Conservation (phyloP, 1,284 basidiomycete species). For the Malassezia sp. region DNA sequence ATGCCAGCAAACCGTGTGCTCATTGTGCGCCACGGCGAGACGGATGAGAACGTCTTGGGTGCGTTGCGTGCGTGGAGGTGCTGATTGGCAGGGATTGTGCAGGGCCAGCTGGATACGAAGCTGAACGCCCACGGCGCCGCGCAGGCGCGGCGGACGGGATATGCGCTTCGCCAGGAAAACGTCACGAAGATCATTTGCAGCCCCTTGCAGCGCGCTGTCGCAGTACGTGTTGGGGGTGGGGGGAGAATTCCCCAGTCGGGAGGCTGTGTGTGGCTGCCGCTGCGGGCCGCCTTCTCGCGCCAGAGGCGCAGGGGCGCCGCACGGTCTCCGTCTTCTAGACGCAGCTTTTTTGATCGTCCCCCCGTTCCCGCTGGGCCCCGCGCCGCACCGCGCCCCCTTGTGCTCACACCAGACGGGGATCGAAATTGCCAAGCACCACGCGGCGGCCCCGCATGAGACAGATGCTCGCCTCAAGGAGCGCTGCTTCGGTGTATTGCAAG, state of each 20-base stretch:
- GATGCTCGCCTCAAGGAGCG: constrained; percentile 38
- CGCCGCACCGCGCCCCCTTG: background rate
- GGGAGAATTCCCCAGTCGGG: no score
- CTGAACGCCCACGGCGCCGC: constrained; percentile 29
- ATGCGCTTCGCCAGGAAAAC: constrained; percentile 18
- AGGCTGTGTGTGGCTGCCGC: no score
- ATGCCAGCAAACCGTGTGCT: constrained; percentile 22
- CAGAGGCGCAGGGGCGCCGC: no score
- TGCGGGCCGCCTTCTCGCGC: no score
- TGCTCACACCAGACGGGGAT: constrained; percentile 13
- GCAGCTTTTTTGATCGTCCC: no score
- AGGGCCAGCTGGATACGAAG: constrained; percentile 41
- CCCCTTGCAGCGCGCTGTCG: constrained; percentile 25
- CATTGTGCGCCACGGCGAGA: constrained; percentile 42
- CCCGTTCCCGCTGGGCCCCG: background rate
- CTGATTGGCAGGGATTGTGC: constrained; percentile 31
- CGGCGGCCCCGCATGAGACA: constrained; percentile 11
- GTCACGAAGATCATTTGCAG: constrained; percentile 35
- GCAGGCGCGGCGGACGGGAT: constrained; percentile 31
- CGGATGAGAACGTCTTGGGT: constrained; percentile 31
- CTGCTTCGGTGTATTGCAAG: constrained; percentile 36
- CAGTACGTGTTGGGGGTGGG: no score
- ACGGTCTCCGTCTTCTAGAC: no score
- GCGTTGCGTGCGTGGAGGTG: background rate
- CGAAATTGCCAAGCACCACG: constrained; percentile 14